Conservation (phyloP, 2,329 filamentous ascomycete genomes). For the Sarocladiaceae sp. region DNA sequence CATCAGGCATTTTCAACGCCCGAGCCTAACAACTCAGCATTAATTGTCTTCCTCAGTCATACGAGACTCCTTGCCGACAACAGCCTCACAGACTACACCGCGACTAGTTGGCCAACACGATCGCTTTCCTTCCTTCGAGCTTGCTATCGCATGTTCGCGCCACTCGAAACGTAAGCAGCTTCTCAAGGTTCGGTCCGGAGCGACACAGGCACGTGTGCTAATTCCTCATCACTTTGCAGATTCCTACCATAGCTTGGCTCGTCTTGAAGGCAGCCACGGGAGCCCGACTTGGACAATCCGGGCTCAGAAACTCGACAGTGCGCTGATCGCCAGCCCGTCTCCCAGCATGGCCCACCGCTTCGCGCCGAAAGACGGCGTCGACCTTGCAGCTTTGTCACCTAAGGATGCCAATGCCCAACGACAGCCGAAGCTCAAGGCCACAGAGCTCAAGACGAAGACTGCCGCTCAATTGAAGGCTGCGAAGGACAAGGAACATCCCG, state of each 20-base stretch:
- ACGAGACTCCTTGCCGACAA: no score
- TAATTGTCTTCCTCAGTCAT: no score
- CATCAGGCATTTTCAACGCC: no score
- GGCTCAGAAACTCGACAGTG: no score
- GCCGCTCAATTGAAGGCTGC: constrained; percentile 46
- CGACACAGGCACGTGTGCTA: no score
- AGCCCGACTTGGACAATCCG: no score
- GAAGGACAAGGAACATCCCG: constrained; percentile 61
- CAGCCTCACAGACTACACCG: no score
- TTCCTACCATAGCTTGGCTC: background rate
- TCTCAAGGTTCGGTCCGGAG: no score
- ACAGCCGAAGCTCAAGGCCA: constrained; percentile 33
- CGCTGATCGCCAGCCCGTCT: background rate
- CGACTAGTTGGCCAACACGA: background rate
- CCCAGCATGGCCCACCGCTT: constrained; percentile 41
- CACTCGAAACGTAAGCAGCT: background rate
- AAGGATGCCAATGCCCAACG: constrained; percentile 58
- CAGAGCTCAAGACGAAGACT: constrained; percentile 46
- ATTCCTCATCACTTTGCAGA: background rate
- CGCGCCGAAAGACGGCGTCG: constrained; percentile 42
- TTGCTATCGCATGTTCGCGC: background rate
- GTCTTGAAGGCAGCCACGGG: background rate
- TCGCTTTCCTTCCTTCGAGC: background rate
- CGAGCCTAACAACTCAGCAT: no score
- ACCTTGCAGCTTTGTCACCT: constrained; percentile 59